Conservation (phyloP, 139 green algal species). For the Eudorina sp. region DNA sequence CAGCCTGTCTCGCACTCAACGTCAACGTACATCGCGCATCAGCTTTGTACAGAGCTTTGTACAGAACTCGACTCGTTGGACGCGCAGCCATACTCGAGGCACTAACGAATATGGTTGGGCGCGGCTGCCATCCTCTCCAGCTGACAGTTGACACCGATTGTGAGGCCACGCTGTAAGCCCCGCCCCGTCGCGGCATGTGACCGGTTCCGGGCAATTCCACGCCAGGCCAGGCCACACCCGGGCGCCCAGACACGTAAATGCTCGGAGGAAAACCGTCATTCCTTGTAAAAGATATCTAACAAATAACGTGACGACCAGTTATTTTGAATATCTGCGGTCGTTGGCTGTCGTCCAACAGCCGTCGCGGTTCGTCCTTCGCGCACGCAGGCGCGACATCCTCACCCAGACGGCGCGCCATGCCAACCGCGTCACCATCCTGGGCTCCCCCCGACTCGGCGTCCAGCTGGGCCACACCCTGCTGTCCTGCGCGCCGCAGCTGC, state of each 20-base stretch:
- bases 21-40: not conserved
- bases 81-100: not conserved
- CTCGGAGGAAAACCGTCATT: no score
- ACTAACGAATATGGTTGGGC: not conserved
- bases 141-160: not conserved
- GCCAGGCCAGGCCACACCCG: no score
- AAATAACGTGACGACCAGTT: no score
- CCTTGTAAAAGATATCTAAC: no score
- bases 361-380: no score
- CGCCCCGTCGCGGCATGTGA: no score
- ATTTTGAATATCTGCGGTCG: no score
- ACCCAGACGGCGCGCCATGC: not conserved
- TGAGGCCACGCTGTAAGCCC: conserved; percentile 9
- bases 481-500: not conserved
- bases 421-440: not conserved
- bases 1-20: not conserved
- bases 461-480: not conserved
- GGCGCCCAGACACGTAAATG: no score
- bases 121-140: not conserved
- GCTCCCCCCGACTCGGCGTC: not conserved
- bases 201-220: no score
- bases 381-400: conserved; percentile 12
- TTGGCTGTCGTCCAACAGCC: no score
- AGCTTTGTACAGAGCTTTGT: not conserved
- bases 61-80: not conserved